Evolutionary conservation across 805 yeast species (phyloP).

Genomic region (Diddensiella transvaalensis): DNA sequence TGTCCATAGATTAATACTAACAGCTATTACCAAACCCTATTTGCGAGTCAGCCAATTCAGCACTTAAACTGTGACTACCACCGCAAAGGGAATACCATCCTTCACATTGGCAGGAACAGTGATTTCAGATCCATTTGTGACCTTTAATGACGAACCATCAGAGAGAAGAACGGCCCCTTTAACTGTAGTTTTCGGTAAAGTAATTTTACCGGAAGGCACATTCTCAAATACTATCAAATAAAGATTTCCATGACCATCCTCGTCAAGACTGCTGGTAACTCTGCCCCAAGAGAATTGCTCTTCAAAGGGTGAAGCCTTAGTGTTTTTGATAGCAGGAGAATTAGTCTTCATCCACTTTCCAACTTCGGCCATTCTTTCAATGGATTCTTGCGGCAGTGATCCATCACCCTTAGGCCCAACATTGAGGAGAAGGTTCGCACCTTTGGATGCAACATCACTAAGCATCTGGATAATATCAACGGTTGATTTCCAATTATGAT

Average conservation of each 20-base stretch:
- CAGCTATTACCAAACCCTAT: too few species aligned
- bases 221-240: neutral
- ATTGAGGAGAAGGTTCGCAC: conserved; percentile 19
- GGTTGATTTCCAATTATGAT: conserved; percentile 14
- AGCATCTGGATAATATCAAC: conserved; percentile 11
- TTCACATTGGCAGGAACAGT: neutral
- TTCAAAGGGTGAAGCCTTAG: conserved; percentile 9
- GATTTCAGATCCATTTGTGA: neutral
- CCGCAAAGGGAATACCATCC: neutral
- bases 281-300: conserved; percentile 12
- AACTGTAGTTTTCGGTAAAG: neutral
- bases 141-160: neutral
- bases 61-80: neutral
- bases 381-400: conserved; percentile 8
- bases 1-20: too few species aligned
- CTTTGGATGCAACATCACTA: conserved; percentile 15
- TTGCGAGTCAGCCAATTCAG: too few species aligned
- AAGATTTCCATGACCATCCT: neutral
- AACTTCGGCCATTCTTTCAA: conserved; percentile 4
- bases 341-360: conserved; percentile 16
- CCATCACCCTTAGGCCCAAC: conserved; percentile 22
- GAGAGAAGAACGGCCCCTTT: neutral
- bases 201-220: neutral
- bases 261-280: conserved; percentile 1
- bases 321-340: conserved; percentile 8